phyloP scores from a whole-genome alignment of 495 filamentous ascomycete species.

The Penicillium roqueforti region DNA sequence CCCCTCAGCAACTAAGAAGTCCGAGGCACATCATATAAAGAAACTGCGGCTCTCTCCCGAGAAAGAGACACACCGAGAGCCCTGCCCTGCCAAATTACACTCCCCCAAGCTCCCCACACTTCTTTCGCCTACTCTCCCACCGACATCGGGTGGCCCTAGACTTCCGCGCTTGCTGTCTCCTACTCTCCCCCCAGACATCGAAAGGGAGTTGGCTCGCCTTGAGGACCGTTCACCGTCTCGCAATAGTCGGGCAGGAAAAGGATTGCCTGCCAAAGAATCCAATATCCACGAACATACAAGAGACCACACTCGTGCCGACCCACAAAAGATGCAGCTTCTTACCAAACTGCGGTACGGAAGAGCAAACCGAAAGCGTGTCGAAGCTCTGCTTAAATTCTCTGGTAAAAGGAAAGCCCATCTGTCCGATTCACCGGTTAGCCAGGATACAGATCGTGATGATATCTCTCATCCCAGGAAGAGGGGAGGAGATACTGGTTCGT shows the following conservation, averaged over 20 bases:
- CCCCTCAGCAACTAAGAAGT: constrained; percentile 11
- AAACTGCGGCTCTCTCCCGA: constrained; percentile 31
- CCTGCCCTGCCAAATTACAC: constrained; percentile 22
- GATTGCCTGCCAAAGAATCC: constrained; percentile 12
- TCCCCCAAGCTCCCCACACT: constrained; percentile 34
- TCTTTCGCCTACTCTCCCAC: constrained; percentile 42
- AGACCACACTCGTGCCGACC: not conserved
- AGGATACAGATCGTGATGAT: constrained; percentile 26
- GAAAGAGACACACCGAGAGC: constrained; percentile 17
- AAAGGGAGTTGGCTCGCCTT: constrained; percentile 42
- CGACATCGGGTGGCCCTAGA: constrained; percentile 29
- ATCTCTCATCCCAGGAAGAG: constrained; percentile 15
- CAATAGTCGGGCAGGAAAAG: constrained; percentile 4
- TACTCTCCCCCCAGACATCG: constrained; percentile 47
- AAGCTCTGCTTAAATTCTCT: constrained; percentile 42
- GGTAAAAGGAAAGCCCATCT: constrained; percentile 35
- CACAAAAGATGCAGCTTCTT: constrained; percentile 20
- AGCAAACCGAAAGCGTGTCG: constrained; percentile 40
- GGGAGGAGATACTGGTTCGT: constrained; percentile 1
- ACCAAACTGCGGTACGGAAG: constrained; percentile 41
- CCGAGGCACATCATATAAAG: constrained; percentile 28
- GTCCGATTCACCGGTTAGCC: constrained; percentile 24
- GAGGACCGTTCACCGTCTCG: constrained; percentile 22
- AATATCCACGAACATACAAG: not conserved
- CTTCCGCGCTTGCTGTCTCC: constrained; percentile 42